Evolutionary conservation across 257 asterid genomes (phyloP).

Genomic region (Nicotiana tomentosiformis): DNA sequence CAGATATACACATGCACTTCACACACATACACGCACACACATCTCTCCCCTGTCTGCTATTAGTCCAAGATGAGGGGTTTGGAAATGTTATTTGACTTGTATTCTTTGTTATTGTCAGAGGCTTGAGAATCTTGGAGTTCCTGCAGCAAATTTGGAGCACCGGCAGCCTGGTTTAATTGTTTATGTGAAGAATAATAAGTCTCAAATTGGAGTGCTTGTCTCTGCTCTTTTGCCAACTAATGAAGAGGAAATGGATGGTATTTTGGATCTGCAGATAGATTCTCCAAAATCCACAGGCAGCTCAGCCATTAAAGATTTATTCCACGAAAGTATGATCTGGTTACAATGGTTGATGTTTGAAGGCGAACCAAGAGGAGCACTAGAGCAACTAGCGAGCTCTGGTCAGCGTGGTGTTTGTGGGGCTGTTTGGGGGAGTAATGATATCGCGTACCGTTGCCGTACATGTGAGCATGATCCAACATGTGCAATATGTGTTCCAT

Average conservation of each 20-base stretch:
- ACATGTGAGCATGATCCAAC: conserved; percentile 96
- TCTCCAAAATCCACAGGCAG: conserved; percentile 13
- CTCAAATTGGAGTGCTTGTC: conserved; percentile 37
- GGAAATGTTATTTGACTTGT: neutral
- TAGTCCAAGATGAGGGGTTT: neutral
- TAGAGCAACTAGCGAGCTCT: conserved; percentile 51
- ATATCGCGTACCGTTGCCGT: conserved; percentile 88
- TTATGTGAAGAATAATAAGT: conserved; percentile 51
- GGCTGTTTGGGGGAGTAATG: conserved; percentile 83
- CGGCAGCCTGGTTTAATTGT: conserved; percentile 55
- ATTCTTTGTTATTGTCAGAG: conserved; percentile 44
- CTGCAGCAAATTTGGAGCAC: conserved; percentile 36
- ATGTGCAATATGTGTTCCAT: conserved; percentile 94
- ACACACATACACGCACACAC: neutral
- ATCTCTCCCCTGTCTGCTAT: neutral
- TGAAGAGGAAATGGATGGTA: conserved; percentile 38
- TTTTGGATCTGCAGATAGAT: conserved; percentile 22
- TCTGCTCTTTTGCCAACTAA: conserved; percentile 64
- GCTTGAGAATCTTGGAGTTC: conserved; percentile 62
- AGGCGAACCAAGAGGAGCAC: conserved; percentile 58
- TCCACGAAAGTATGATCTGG: conserved; percentile 66
- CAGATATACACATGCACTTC: neutral
- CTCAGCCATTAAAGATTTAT: conserved; percentile 34
- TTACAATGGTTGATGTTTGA: conserved; percentile 94
- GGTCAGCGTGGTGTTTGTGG: conserved; percentile 90